Evolutionary conservation across 352 stramenopile genomes (phyloP), one percentile per base, ranked within the genome.

Genomic region (Pythium aristosporum): DNA sequence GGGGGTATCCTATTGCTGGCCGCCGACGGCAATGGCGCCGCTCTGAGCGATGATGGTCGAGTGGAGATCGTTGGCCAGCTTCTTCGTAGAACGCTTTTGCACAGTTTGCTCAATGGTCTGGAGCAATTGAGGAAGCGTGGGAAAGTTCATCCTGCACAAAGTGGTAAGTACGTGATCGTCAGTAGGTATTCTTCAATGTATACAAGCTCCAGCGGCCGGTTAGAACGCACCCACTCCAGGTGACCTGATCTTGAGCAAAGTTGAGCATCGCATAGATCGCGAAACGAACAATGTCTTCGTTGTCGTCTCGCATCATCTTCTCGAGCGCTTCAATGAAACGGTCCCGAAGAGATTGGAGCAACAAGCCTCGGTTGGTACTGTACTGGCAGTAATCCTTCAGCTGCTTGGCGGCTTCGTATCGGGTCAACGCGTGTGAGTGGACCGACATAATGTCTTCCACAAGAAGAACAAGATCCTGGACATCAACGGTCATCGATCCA

Each of bases 241-340:
- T 61, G 15, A 69, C 66, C 28, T 75, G 54, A 62, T 91, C 83
- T 52, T 82, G 60, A 28, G 76, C 77, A 43, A 90, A 91, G 58
- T 80, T 87, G 55, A 91, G 65, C 42, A 92, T 89, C 39, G 71
- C 73, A 67, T 76, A 91, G 58, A 92, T 87, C 37, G 79, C 83
- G 54, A 89, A 91, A 21, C 83, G 83, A 15, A 89, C 71, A 41
- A 90, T 85, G 59, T 92, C 79, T 62, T 92, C 81, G 58, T 89
- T 79, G 23, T 85, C 69, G 61, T 88, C 80, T 44, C 78, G 73
- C 39, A 92, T 72, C 81, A 92, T 89, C 12, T 64, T 76, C 49
- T 82, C 71, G 56, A 92, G 58, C 8, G 74, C 61, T 23, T 51
- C 65, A 44, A 85, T 73, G 51, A 92, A 84, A 23, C 83, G 69